A percentile compares a stretch with the other conserved stretches of the same genome.
Evolutionary conservation across 257 asterid genomes (phyloP).

Genomic region (Hygrophila difformis): DNA sequence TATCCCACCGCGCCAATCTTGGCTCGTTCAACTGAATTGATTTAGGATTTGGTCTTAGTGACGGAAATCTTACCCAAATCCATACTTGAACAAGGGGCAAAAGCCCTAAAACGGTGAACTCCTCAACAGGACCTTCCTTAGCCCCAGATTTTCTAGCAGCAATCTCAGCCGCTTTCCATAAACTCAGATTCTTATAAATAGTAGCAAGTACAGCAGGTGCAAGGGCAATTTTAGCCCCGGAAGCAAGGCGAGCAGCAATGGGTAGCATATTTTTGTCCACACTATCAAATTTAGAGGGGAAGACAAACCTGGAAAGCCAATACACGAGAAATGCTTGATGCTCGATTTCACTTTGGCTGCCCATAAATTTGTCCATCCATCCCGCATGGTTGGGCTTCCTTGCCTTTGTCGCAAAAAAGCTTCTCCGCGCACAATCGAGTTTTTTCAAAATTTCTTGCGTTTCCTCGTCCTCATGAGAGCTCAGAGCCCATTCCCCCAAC

Average conservation of each 20-base stretch:
- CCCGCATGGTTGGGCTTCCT: not conserved
- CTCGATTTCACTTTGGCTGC: constrained; percentile 15
- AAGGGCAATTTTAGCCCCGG: constrained; percentile 19
- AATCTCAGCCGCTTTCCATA: constrained; percentile 7
- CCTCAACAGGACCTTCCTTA: not conserved
- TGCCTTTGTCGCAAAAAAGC: not conserved
- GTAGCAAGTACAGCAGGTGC: constrained; percentile 25
- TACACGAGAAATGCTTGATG: constrained; percentile 26
- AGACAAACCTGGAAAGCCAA: constrained; percentile 28
- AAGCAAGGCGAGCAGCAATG: constrained; percentile 15
- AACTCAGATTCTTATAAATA: constrained; percentile 14
- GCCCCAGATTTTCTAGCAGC: not conserved
- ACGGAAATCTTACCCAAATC: constrained; percentile 39
- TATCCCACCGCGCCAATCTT: constrained; percentile 30
- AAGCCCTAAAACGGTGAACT: constrained; percentile 6
- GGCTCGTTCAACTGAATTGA: constrained; percentile 7
- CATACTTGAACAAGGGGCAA: constrained; percentile 32
- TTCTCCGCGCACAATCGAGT: not conserved
- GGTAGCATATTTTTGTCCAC: not conserved
- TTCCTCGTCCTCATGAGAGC: constrained; percentile 1
- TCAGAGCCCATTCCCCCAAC: constrained; percentile 20
- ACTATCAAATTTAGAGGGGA: not conserved
- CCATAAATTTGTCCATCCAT: constrained; percentile 23
- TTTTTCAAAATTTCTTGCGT: not conserved
- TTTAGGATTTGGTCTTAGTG: constrained; percentile 12